phyloP scores from a whole-genome alignment of 208 protist genomes.

The Trypanosoma scelopori region DNA sequence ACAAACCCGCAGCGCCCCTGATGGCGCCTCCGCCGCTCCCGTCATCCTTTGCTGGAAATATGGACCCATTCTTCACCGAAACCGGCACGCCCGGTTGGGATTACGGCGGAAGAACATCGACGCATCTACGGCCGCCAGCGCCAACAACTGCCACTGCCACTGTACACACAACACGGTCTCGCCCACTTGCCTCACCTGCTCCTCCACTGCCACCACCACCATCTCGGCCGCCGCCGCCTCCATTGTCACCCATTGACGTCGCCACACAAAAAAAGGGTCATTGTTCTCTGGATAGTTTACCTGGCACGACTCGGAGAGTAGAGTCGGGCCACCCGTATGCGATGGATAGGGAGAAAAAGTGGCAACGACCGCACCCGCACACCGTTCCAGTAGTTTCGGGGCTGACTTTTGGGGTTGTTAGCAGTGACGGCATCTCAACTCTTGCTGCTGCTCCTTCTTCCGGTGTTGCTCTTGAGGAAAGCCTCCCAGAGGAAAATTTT shows the following conservation, averaged over 20 bases:
- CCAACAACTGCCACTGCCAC: background rate
- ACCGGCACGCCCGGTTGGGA: background rate
- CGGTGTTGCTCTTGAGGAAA: background rate
- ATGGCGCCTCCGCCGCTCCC: background rate
- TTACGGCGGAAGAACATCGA: background rate
- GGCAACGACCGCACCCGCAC: background rate
- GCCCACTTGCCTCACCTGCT: too few species aligned
- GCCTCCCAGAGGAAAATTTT: slow-evolving; percentile 6
- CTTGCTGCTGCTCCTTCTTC: background rate
- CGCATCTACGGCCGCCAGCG: background rate
- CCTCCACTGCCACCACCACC: background rate
- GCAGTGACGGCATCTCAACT: background rate
- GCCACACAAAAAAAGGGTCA: background rate
- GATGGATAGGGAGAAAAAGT: background rate
- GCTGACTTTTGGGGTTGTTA: background rate
- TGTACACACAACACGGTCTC: background rate
- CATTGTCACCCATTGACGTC: background rate
- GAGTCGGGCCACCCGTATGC: slow-evolving; percentile 10
- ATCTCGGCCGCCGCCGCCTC: background rate
- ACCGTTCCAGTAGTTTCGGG: background rate
- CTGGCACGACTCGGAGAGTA: background rate
- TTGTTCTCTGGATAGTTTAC: slow-evolving; percentile 1
- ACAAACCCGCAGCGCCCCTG: background rate
- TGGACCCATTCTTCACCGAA: background rate
- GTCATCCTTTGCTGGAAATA: background rate